Evolutionary conservation across 345 rosid species (phyloP).

Genomic region (Lepidium sativum): DNA sequence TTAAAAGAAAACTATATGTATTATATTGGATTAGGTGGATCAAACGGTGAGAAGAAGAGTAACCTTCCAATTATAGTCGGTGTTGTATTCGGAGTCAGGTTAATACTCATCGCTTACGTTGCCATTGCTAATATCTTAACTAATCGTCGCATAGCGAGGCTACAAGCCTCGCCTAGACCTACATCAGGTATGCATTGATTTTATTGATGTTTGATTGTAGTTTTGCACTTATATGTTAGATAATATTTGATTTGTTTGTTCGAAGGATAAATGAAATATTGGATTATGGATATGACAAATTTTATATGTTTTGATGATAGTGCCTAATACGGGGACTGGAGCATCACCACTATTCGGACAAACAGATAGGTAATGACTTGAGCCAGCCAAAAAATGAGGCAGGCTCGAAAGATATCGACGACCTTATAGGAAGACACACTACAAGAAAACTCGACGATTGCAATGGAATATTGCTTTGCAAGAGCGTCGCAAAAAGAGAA

Average conservation of each 20-base stretch:
- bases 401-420: background rate
- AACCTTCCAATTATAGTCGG: conserved; percentile 16
- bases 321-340: conserved; percentile 1
- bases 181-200: background rate
- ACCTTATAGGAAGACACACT: background rate
- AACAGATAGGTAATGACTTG: background rate
- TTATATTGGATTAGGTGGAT: background rate
- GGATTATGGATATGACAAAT: no score
- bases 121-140: background rate
- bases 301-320: background rate
- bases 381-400: background rate
- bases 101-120: background rate
- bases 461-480: no score
- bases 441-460: no score
- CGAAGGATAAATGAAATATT: no score
- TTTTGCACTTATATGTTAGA: no score
- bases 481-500: no score
- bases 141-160: background rate
- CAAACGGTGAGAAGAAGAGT: background rate
- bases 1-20: no score
- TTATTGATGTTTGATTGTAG: background rate
- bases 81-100: background rate
- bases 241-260: background rate
- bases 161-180: background rate
- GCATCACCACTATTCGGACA: background rate